Evolutionary conservation across 2,329 filamentous ascomycete species (phyloP), one percentile per base, ranked within the genome.

Genomic region (Acephala macrosclerotiorum): DNA sequence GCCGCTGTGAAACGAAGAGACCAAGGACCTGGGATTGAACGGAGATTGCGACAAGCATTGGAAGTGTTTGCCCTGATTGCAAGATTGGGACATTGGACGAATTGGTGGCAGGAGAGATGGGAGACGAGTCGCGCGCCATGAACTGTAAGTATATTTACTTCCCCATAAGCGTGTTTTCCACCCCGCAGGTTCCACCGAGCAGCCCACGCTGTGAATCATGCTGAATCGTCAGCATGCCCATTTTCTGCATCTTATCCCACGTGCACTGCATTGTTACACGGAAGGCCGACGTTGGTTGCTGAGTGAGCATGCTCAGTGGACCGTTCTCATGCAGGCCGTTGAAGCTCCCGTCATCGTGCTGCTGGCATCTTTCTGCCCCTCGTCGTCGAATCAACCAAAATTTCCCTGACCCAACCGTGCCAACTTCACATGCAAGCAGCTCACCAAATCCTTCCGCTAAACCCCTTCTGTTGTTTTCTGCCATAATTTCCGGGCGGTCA

Each of bases 401-500:
- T 33, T 55, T 55, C 51, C 51, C 26, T 55, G 51, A 55, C 35
- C 25, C 51, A n/a, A n/a, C n/a, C n/a, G n/a, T n/a, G n/a, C n/a
- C n/a, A 33, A 55, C 11, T 38, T 57, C 55, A 57, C 55, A 57
- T 57, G 55, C 55, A 57, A 38, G 55, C 4, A n/a, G 29, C 33
- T 25, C 55, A 57, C 33, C 55, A 57, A 40, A 38, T 35, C 55
- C 55, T 29, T 36, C 55, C 20, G 8, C 55, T 36, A 57, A 35
- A n/a, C 55, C 33, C 55, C 11, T 36, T 40, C 22, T 22, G 29
- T 57, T 14, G 14, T 11, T 20, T 57, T 57, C 35, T 40, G 55
- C 29, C 55, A 20, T 22, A 2, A 2, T 22, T 55, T 22, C 2
- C 12, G 51, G 57, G 66, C 66, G 66, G 66, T 68, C 45, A 67